Evolutionary conservation across 345 rosid species (phyloP).

Genomic region (rapeseed (Brassica napus)): Da-Ae NC_063452.1:2743001-2743500

Average conservation of each 20-base stretch:
- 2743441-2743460: not conserved
- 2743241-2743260: not conserved
- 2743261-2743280: not conserved
- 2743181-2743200: not conserved
- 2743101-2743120: not conserved
- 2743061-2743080: not conserved
- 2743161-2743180: not conserved
- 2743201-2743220: not conserved
- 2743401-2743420: not conserved
- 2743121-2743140: no score
- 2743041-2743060: not conserved
- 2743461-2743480: not conserved
- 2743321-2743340: not conserved
- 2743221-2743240: not conserved
- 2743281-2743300: not conserved
- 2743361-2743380: not conserved
- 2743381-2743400: constrained; percentile 2
- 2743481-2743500: not conserved
- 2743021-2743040: not conserved
- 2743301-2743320: not conserved
- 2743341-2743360: not conserved
- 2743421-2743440: not conserved
- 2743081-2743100: not conserved
- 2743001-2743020: not conserved
- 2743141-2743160: no score